Evolutionary conservation across 257 asterid genomes (phyloP).

Genomic region (Plantago ovata): DNA sequence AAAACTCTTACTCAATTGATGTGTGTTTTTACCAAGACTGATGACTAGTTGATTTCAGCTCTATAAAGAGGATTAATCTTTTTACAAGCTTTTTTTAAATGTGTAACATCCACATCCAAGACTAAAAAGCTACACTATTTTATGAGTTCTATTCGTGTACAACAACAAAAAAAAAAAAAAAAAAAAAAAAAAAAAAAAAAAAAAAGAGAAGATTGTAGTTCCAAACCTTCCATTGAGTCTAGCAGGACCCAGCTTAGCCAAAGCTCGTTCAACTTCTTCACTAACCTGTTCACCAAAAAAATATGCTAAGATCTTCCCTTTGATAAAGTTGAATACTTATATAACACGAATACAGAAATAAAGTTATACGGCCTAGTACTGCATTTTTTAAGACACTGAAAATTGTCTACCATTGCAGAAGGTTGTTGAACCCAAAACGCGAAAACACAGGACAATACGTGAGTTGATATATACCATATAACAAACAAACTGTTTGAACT

Average conservation of each 20-base stretch:
- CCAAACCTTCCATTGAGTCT: conserved; percentile 72
- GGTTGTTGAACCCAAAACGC: too few relatives aligned
- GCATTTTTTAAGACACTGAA: too few relatives aligned
- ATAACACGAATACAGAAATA: background rate
- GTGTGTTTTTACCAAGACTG: background rate
- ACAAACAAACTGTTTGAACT: too few relatives aligned
- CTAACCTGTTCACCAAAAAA: conserved; percentile 68
- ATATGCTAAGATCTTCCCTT: background rate
- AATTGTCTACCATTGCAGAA: too few relatives aligned
- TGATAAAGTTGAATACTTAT: background rate
- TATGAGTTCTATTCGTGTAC: background rate
- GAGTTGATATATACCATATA: too few relatives aligned
- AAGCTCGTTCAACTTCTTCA: conserved; percentile 97
- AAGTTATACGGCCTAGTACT: too few relatives aligned
- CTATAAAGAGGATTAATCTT: too few relatives aligned
- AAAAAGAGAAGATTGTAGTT: background rate
- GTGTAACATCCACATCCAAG: background rate
- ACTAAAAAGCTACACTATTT: conserved; percentile 1
- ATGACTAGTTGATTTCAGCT: too few relatives aligned
- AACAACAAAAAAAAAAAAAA: too few relatives aligned
- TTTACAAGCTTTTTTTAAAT: background rate
- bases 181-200: too few relatives aligned
- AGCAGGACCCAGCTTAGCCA: conserved; percentile 93
- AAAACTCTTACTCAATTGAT: conserved; percentile 1
- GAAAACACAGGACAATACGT: too few relatives aligned